These are phyloP conservation scores for Aspergillus fructus DNA, from an alignment of 2,329 filamentous ascomycete genomes.

Conservation along the genomic window DNA sequence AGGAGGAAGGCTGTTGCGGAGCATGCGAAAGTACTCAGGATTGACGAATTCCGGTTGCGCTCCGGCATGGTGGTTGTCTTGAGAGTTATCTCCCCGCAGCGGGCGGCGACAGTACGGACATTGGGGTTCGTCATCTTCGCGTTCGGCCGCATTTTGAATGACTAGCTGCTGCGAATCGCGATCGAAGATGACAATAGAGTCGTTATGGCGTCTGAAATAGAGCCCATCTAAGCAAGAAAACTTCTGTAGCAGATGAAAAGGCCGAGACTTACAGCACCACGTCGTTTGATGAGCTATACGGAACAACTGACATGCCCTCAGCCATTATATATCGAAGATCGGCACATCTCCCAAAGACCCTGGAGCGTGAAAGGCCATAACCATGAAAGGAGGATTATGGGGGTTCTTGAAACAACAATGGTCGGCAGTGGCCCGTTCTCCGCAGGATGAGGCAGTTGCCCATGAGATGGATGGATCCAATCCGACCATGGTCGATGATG, in stretches of 20 bases:
- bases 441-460: slow-evolving; percentile 7
- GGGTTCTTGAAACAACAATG: not conserved
- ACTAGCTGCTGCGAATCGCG: slow-evolving; percentile 80
- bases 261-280: slow-evolving; percentile 43
- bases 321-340: slow-evolving; percentile 29
- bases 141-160: slow-evolving; percentile 62
- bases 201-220: slow-evolving; percentile 73
- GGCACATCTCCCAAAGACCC: slow-evolving; percentile 15
- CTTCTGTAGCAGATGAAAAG: not conserved
- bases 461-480: slow-evolving; percentile 8
- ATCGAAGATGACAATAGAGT: slow-evolving; percentile 90
- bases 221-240: slow-evolving; percentile 16
- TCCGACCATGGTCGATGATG: not conserved
- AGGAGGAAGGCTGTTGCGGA: slow-evolving; percentile 61
- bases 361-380: slow-evolving; percentile 7
- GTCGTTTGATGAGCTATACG: slow-evolving; percentile 44
- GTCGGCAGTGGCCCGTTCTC: not conserved
- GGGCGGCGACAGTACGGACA: slow-evolving; percentile 92
- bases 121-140: slow-evolving; percentile 53
- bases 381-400: not conserved
- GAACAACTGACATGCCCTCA: slow-evolving; percentile 44
- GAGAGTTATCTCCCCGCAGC: slow-evolving; percentile 52
- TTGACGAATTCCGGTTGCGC: slow-evolving; percentile 71
- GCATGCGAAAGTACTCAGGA: slow-evolving; percentile 93
- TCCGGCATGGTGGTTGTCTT: slow-evolving; percentile 32